Evolutionary conservation across 495 filamentous ascomycete genomes (phyloP), one percentile per base, ranked within the genome.

Genomic region (Lophium mytilinum): DNA sequence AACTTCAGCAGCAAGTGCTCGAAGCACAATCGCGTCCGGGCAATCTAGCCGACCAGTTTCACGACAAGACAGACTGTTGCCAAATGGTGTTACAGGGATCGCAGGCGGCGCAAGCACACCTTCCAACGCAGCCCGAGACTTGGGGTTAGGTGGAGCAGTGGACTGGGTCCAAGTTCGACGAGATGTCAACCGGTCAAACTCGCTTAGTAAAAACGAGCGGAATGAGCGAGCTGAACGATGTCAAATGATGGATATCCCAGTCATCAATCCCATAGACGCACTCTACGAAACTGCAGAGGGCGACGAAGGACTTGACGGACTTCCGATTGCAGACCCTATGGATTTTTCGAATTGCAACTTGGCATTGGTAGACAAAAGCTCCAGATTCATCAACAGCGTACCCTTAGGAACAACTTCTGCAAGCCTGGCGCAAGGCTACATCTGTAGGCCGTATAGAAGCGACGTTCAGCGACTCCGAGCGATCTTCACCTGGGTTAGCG

Each of bases 121-220:
- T 78, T 65, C 69, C 1, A 64, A 50, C 24, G 53, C 52, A 46
- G 79, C 81, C 18, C 76, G 81, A 42, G 88, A 92, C 37, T 84
- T 84, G 77, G 88, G 83, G 4, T 71, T 83, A 3, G 78, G 79
- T 6, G 72, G 78, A 33, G 72, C 67, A 18, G 82, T 86, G 21
- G 93, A 96, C 68, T 99, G 93, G 92, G 87, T 97, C 24, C 90
- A 96, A 68, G 90, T 97, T 24, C 84, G 93, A 47, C 81, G 92
- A 42, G 93, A 99, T 73, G 87, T 97, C 39, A 96, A 97, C 69
- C 81, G 93, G 14, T 90, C 92, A 11, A 97, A 95, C 64, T 90
- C 91, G 0, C 76, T 96, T 24, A 95, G 90, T 69, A 81, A 82
- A 52, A 93, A 93, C 55, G 93, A 99, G 69, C 80, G 85, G 14